Percentiles rank a stretch among this genome's conserved stretches.
Evolutionary conservation across 192 early-diverging fungal genomes (phyloP).

Genomic region (Coemansia sp.): DNA sequence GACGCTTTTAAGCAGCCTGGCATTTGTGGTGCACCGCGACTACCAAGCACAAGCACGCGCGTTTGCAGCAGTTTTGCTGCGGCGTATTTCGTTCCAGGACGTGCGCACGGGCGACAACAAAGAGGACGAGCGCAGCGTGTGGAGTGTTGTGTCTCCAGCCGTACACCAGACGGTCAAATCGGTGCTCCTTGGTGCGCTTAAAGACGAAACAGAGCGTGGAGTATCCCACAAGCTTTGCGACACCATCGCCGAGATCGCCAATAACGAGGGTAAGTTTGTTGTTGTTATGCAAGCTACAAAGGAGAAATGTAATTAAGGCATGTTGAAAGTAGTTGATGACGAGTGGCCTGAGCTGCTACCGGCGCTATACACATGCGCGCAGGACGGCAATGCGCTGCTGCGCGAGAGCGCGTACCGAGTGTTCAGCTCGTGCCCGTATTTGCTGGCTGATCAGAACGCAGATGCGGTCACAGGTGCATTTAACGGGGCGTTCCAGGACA

Average conservation of each 20-base stretch:
- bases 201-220: conserved; percentile 65
- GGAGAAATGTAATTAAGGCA: not conserved
- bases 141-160: conserved; percentile 65
- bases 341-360: conserved; percentile 79
- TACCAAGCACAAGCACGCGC: conserved; percentile 59
- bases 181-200: conserved; percentile 76
- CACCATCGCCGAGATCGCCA: conserved; percentile 86
- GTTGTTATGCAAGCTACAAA: conserved; percentile 3
- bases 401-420: conserved; percentile 90
- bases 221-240: conserved; percentile 93
- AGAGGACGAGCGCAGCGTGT: conserved; percentile 63
- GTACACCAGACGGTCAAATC: conserved; percentile 69
- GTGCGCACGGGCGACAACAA: conserved; percentile 35
- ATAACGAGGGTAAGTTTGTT: conserved; percentile 48
- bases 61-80: conserved; percentile 67
- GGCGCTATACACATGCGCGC: conserved; percentile 77
- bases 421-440: conserved; percentile 75
- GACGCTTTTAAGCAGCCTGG: conserved; percentile 59
- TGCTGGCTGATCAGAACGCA: conserved; percentile 71
- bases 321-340: conserved; percentile 13
- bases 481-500: conserved; percentile 67
- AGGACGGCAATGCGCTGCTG: conserved; percentile 69
- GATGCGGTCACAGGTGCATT: conserved; percentile 73
- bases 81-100: conserved; percentile 60
- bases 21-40: conserved; percentile 56